Evolutionary conservation across 495 filamentous ascomycete genomes (phyloP), one percentile per base, ranked within the genome.

Genomic region (Aspergillus avenaceus): DNA sequence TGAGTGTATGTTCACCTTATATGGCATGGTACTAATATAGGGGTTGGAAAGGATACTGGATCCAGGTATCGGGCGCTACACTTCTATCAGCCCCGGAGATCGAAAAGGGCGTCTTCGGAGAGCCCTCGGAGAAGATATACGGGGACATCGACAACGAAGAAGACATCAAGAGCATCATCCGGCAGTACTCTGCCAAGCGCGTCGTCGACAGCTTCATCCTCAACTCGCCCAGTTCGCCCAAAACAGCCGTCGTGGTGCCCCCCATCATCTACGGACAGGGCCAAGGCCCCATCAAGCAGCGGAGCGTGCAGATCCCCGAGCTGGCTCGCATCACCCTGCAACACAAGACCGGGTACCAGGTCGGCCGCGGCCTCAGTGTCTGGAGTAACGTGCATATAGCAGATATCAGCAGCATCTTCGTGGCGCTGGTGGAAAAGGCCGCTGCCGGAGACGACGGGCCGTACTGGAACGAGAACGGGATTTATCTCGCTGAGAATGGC

Each of bases 211-310:
- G 70, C 34, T 68, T 77, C 29, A 58, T 84, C 9, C 61, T 82
- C 18, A 69, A 50, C 0, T 54, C 72, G 5, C 56, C 58, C 6
- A 55, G 66, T 14, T 66, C 55, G 7, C 64, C 81, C 8, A 78
- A 75, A 53, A 84, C 82, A 0, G 83, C 86, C 4, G 78, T 90
- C 51, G 70, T 90, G 9, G 84, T 78, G 44, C 85, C 86, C 4
- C 84, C 86, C 0, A 80, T 78, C 8, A 90, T 90, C 61, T 89
- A 88, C 56, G 87, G 85, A 4, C 37, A 52, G 38, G 86, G 86
- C n/a, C 72, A 81, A 27, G 85, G 86, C 0, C 72, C 82, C 0
- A 75, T 71, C 37, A 90, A 88, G 49, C 66, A 75, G 59, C 65
- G 78, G 47, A 84, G 79, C 51, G 70, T 76, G 46, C 85, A 90